Evolutionary conservation across 306 rosid genomes (phyloP), one percentile per base, ranked within the genome.

Genomic region (Luffa aegyptiaca): DNA sequence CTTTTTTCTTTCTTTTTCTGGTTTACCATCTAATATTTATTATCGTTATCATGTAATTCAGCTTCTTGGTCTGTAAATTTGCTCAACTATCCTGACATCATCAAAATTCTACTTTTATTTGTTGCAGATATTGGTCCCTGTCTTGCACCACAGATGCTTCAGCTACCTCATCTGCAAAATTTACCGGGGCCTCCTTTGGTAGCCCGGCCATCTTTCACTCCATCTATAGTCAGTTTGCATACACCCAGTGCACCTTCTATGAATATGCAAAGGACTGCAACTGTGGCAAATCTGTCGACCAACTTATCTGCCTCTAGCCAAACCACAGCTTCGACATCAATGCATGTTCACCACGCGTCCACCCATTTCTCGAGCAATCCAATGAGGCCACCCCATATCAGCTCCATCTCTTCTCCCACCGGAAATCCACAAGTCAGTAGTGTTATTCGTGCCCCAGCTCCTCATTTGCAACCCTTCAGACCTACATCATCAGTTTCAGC

Each of bases 381-480:
- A 57, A 31, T 88, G 59, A 87, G 91, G 70, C 89, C 83, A 0
- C 89, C 86, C 41, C 84, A 42, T 45, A 76, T 85, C 13, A 79
- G 84, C 80, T 82, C 91, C 64, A 42, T 85, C 61, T 62, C 89
- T 62, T 81, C 86, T 45, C 49, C 88, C 18, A 55, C 74, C 2
- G 85, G 80, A 79, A 88, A 69, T 74, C 83, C 78, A 79, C 96
- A 82, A 82, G 71, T 84, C 55, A 80, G 85, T 31, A 69, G 86
- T 48, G 83, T 80, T 74, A 77, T 90, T 35, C 97, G 92, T 17
- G 81, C 88, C 59, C 95, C 93, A 7, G 92, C 95, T 52, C 98
- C 97, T 8, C 98, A 93, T 86, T 87, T 89, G 64, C 91, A 83
- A 75, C 85, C 90, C 70, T 90, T 63, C 83, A 82, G 92, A 75